These are phyloP conservation scores for Aspergillus tanneri DNA, from an alignment of 2,329 filamentous ascomycete species.

Conservation along the genomic window DNA sequence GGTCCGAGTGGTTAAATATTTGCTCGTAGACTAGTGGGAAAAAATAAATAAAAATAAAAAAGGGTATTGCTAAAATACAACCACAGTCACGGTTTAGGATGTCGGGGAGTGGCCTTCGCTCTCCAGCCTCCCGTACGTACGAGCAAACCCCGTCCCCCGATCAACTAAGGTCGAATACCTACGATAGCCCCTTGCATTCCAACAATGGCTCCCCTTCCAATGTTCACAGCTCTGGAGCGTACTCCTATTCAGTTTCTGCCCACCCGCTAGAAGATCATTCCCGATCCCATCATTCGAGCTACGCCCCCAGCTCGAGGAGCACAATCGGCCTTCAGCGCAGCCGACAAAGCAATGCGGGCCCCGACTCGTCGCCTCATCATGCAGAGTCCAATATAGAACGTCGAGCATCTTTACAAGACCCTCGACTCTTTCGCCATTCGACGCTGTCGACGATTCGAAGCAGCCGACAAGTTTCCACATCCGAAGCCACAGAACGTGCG, in stretches of 20 bases:
- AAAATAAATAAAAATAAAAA: neutral
- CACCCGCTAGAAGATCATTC: constrained; percentile 41
- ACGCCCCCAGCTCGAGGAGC: constrained; percentile 36
- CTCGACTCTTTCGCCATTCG: constrained; percentile 35
- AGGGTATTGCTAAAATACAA: constrained; percentile 3
- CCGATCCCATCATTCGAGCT: constrained; percentile 35
- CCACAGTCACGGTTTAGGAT: constrained; percentile 40
- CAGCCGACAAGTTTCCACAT: constrained; percentile 37
- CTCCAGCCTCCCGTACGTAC: constrained; percentile 31
- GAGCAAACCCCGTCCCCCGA: constrained; percentile 41
- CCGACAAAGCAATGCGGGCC: constrained; percentile 37
- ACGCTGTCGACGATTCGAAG: constrained; percentile 36
- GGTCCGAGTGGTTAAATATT: neutral
- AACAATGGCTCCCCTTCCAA: constrained; percentile 34
- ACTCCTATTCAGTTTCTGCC: constrained; percentile 34
- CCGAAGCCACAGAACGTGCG: constrained; percentile 36
- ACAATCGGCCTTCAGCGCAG: constrained; percentile 38
- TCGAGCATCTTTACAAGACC: constrained; percentile 34
- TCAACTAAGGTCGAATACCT: constrained; percentile 32
- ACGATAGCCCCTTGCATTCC: constrained; percentile 36
- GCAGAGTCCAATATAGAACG: constrained; percentile 30
- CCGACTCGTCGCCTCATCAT: constrained; percentile 36
- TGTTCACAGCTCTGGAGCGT: constrained; percentile 27
- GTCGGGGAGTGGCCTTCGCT: constrained; percentile 35
- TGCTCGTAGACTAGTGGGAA: constrained; percentile 19